Percentiles rank a stretch among this genome's conserved stretches.
phyloP scores from a whole-genome alignment of 2,329 filamentous ascomycete species.

The Stemphylium lycopersici region DNA sequence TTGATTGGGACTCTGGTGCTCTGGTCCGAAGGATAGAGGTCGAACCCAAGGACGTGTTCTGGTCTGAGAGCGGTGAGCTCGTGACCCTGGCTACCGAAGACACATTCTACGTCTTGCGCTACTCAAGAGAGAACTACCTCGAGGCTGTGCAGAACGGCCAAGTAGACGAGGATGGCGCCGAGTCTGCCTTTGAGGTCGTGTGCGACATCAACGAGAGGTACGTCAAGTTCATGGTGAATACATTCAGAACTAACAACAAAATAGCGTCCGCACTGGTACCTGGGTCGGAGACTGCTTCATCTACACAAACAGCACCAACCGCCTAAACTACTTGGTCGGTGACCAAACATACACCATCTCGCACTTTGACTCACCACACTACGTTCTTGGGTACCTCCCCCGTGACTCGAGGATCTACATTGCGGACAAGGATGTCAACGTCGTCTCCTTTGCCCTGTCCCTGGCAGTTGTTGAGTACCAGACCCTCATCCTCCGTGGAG shows the following conservation, averaged over 20 bases:
- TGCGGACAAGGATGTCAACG: constrained; percentile 91
- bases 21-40: constrained; percentile 91
- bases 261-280: constrained; percentile 85
- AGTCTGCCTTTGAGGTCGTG: constrained; percentile 93
- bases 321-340: constrained; percentile 95
- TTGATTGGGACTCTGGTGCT: constrained; percentile 90
- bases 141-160: constrained; percentile 82
- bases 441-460: constrained; percentile 89
- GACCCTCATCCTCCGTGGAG: constrained; percentile 89
- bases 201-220: constrained; percentile 92
- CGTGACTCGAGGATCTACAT: constrained; percentile 95
- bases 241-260: constrained; percentile 15
- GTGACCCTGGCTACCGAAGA: constrained; percentile 94
- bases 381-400: constrained; percentile 92
- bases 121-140: constrained; percentile 85
- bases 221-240: constrained; percentile 34
- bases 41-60: constrained; percentile 78
- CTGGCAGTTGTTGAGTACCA: constrained; percentile 96
- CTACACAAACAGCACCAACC: constrained; percentile 96
- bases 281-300: constrained; percentile 99
- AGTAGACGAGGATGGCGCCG: constrained; percentile 88
- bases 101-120: constrained; percentile 91
- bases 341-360: constrained; percentile 98
- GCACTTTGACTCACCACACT: constrained; percentile 95
- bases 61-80: constrained; percentile 95